These are phyloP conservation scores for Rhamnella rubrinervis DNA, from an alignment of 331 rosid species.

Conservation along the genomic window DNA sequence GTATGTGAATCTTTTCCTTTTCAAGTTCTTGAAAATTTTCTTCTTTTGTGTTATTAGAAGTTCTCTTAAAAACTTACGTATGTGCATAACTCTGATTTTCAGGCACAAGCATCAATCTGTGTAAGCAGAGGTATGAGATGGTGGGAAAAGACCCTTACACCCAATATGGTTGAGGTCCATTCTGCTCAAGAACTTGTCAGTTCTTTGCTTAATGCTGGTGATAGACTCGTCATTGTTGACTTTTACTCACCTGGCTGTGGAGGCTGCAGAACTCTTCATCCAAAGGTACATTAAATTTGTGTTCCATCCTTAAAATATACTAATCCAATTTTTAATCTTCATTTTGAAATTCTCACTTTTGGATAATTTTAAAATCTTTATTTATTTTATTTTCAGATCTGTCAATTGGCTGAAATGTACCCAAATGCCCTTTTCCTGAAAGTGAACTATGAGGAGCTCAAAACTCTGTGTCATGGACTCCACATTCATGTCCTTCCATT, in stretches of 20 bases:
- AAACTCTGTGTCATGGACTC: slow-evolving; percentile 61
- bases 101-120: slow-evolving; percentile 60
- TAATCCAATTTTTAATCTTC: not conserved
- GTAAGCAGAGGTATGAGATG: slow-evolving; percentile 53
- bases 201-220: slow-evolving; percentile 64
- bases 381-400: slow-evolving; percentile 46
- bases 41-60: not conserved
- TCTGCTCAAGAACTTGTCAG: slow-evolving; percentile 64
- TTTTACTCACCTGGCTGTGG: slow-evolving; percentile 91
- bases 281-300: slow-evolving; percentile 47
- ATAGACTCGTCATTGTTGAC: slow-evolving; percentile 65
- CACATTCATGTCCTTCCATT: slow-evolving; percentile 77
- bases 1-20: slow-evolving; percentile 34
- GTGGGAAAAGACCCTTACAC: slow-evolving; percentile 70
- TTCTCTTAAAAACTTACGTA: not conserved
- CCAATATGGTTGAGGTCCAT: slow-evolving; percentile 71
- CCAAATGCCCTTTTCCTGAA: slow-evolving; percentile 60
- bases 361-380: not conserved
- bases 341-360: not conserved
- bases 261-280: slow-evolving; percentile 82
- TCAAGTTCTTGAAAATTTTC: not conserved
- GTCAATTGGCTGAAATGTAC: slow-evolving; percentile 73
- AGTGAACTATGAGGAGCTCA: slow-evolving; percentile 69
- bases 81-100: slow-evolving; percentile 9
- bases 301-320: too few relatives aligned